Conservation (phyloP, 345 rosid genomes). For the Sonneratia caseolaris region DNA sequence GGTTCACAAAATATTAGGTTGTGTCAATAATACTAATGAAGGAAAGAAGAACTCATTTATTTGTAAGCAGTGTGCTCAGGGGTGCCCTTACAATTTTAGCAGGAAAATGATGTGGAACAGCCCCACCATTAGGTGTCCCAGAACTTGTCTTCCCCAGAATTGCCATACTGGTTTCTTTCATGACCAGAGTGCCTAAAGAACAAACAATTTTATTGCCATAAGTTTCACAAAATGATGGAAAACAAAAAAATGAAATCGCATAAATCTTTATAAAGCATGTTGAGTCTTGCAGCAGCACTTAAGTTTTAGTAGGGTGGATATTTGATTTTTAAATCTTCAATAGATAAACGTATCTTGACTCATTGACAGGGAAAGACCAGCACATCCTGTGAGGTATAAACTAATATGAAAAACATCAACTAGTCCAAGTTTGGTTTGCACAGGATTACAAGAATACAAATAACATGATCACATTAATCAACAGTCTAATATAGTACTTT, state of each 20-base stretch:
- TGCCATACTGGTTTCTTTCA: constrained; percentile 7
- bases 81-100: constrained; percentile 8
- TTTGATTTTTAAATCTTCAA: no score
- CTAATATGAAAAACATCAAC: no score
- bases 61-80: neutral
- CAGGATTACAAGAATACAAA: neutral
- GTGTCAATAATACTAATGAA: no score
- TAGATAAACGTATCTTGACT: no score
- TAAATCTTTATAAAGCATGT: neutral
- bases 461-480: neutral
- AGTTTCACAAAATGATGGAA: neutral
- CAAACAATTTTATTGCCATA: neutral
- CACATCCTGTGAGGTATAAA: no score
- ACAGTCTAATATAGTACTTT: neutral
- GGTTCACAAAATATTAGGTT: no score
- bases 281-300: no score
- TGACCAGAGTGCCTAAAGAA: constrained; percentile 15
- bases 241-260: neutral
- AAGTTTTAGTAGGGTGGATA: no score
- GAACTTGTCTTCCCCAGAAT: neutral
- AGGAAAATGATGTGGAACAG: neutral
- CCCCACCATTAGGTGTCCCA: constrained; percentile 4
- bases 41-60: no score
- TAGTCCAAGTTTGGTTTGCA: no score
- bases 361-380: no score